Base-by-base conservation (phyloP, 2,329 filamentous ascomycete genomes). In the Trichoderma simmonsii region DNA sequence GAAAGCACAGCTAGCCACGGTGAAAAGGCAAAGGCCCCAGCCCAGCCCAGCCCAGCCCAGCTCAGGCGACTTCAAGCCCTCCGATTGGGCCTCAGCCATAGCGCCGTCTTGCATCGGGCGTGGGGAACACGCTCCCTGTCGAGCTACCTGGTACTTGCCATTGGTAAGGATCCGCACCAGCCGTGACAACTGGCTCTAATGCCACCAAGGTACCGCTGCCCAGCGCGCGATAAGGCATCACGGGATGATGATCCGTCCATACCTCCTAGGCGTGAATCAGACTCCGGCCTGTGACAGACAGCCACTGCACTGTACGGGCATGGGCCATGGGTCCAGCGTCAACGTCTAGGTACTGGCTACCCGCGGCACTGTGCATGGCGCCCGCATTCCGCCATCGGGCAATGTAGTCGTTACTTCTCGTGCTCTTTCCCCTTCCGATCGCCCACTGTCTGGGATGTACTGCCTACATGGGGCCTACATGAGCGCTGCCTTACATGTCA, bases 101-200 rank as follows among this genome's bases (percentile, higher is more conserved):
- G 34, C 69, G 21, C 69, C 61, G 62, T 61, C 39, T 26, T 71
- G 60, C 69, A 60, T 48, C 69, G 56, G 26, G 26, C 36, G 67
- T 70, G 71, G 71, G 51, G 71, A 64, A 48, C 51, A 21, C 54
- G 36, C 39, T 54, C 65, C 65, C 43, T 21, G 26, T 57, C 18
- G 72, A 57, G 66, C 72, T 71, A 72, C 11, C 72, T 67, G 74
- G 75, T 76, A 75, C 74, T 61, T 74, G 71, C 51, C 60, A 56
- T 56, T 74, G 77, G 75, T 78, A 77, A 75, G 73, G 61, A 63
- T 61, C 54, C 67, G 39, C 60, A 36, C 71, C 71, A 61, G 51
- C 43, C 57, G 21, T 56, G 57, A 36, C 36, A 59, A 34, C 28
- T 26, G 26, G 24, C 60, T 63, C 68, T 71, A 73, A 66, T 73